Conservation (phyloP, 2,329 filamentous ascomycete genomes). For the Leptographium procerum region DNA sequence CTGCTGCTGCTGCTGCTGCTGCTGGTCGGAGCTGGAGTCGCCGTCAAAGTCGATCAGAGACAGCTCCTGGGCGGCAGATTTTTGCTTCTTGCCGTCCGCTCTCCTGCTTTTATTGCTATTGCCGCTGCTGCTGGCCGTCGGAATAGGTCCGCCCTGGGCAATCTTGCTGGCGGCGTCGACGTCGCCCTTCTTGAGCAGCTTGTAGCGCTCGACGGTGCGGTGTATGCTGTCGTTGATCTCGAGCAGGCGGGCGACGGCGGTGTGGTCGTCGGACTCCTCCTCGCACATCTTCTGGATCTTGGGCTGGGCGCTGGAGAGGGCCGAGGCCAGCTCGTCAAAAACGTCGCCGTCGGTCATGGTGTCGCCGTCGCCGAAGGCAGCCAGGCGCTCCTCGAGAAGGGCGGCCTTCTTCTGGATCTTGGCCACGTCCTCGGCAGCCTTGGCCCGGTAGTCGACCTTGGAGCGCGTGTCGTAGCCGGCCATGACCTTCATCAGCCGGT, state of each 20-base stretch:
- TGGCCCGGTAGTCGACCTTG: constrained; percentile 96
- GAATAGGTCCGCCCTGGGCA: constrained; percentile 58
- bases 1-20: neutral
- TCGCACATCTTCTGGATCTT: constrained; percentile 99
- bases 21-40: constrained; percentile 20
- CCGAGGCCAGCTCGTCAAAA: constrained; percentile 74
- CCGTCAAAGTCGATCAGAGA: constrained; percentile 88
- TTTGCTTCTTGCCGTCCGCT: constrained; percentile 52
- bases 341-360: constrained; percentile 58
- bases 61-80: constrained; percentile 54
- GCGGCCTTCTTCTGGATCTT: constrained; percentile 94
- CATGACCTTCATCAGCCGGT: constrained; percentile 95
- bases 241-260: constrained; percentile 87
- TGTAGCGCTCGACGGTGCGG: constrained; percentile 89
- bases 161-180: constrained; percentile 73
- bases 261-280: constrained; percentile 92
- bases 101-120: constrained; percentile 42
- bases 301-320: constrained; percentile 85
- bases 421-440: constrained; percentile 87
- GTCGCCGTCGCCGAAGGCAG: constrained; percentile 72
- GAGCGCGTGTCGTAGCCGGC: constrained; percentile 89
- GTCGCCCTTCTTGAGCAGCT: constrained; percentile 91
- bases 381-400: constrained; percentile 83
- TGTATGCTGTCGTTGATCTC: constrained; percentile 99
- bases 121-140: constrained; percentile 6